Evolutionary conservation across 2,329 filamentous ascomycete genomes (phyloP).

Genomic region (Lithohypha guttulata): DNA sequence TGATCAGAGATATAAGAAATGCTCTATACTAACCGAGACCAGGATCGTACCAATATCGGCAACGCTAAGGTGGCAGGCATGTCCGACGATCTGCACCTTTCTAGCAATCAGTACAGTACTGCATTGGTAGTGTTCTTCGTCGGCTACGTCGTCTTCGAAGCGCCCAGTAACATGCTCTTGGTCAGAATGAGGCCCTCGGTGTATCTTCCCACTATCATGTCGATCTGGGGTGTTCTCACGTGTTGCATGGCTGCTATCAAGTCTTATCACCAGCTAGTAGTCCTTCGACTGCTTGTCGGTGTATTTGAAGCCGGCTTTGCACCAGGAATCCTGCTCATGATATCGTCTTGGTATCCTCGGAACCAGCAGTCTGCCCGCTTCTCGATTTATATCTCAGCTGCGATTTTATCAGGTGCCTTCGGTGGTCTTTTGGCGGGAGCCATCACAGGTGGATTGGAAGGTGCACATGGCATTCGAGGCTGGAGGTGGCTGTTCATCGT

Average conservation of each 20-base stretch:
- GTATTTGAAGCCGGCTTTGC: constrained; percentile 44
- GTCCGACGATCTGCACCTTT: constrained; percentile 23
- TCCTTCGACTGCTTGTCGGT: constrained; percentile 41
- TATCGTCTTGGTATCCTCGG: constrained; percentile 55
- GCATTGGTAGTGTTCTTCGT: constrained; percentile 46
- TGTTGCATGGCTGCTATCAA: constrained; percentile 40
- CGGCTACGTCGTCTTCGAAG: constrained; percentile 43
- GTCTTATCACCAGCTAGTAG: constrained; percentile 40
- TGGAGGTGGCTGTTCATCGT: constrained; percentile 23
- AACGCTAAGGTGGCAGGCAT: constrained; percentile 27
- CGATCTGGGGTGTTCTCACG: constrained; percentile 28
- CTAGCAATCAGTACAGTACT: constrained; percentile 39
- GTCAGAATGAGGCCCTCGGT: constrained; percentile 23
- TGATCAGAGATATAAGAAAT: not conserved
- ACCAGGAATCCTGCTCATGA: constrained; percentile 46
- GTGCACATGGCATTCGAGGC: constrained; percentile 20
- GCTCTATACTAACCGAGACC: not conserved
- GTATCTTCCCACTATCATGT: constrained; percentile 12
- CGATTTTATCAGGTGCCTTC: constrained; percentile 49
- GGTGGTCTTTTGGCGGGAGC: constrained; percentile 48
- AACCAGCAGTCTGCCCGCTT: constrained; percentile 49
- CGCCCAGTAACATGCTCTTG: constrained; percentile 34
- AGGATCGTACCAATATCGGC: constrained; percentile 27
- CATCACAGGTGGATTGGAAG: constrained; percentile 27
- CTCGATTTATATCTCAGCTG: constrained; percentile 49